These are phyloP conservation scores for Tricholoma saponaceum DNA, from an alignment of 768 basidiomycete genomes.

Conservation along the genomic window DNA sequence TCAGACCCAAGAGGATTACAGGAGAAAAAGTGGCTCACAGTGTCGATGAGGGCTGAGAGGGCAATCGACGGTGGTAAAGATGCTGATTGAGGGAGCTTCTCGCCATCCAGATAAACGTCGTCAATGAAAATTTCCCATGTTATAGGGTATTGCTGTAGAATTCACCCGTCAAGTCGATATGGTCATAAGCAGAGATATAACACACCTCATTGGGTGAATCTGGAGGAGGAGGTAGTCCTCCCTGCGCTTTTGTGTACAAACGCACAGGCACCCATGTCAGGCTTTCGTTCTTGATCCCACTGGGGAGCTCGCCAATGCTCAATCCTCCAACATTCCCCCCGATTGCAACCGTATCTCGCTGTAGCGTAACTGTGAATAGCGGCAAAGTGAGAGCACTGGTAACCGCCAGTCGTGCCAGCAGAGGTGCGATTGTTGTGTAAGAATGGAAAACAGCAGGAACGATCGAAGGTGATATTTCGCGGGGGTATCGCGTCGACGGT, in stretches of 20 bases:
- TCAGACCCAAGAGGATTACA: neutral
- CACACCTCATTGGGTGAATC: constrained; percentile 60
- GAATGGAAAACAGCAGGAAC: constrained; percentile 35
- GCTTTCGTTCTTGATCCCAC: constrained; percentile 38
- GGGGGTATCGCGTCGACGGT: neutral
- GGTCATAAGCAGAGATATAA: constrained; percentile 3
- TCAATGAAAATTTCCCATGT: constrained; percentile 74
- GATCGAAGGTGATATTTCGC: constrained; percentile 16
- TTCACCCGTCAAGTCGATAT: constrained; percentile 5
- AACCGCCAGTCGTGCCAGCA: constrained; percentile 43
- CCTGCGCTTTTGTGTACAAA: constrained; percentile 44
- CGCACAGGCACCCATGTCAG: constrained; percentile 68
- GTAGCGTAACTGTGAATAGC: constrained; percentile 56
- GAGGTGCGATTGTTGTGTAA: constrained; percentile 39
- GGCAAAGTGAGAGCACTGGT: constrained; percentile 34
- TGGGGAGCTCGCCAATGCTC: constrained; percentile 63
- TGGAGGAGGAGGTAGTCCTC: constrained; percentile 51
- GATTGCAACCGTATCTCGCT: constrained; percentile 65
- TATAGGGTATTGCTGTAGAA: constrained; percentile 51
- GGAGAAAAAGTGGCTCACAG: constrained; percentile 36
- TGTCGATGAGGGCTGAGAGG: constrained; percentile 68
- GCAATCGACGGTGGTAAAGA: constrained; percentile 43
- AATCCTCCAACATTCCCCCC: constrained; percentile 65
- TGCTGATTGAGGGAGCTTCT: constrained; percentile 52
- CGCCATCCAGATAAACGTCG: constrained; percentile 67